Evolutionary conservation across 169 alveolate genomes (phyloP).

Genomic region (Cryptosporidium tyzzeri): DNA sequence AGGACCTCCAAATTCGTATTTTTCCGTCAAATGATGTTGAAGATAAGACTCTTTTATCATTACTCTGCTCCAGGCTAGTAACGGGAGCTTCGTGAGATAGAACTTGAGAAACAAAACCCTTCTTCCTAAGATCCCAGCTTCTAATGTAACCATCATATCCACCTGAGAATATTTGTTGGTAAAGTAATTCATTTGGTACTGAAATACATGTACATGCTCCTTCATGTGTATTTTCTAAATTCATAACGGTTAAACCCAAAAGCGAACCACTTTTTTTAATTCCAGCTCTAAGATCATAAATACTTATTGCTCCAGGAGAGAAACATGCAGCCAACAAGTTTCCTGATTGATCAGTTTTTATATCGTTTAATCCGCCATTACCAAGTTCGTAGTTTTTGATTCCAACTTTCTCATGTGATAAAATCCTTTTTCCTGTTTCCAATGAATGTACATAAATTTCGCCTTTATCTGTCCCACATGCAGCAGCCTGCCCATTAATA

Average conservation of each 20-base stretch:
- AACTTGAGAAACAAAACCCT: conserved; percentile 37
- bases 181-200: conserved; percentile 15
- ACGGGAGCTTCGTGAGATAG: conserved; percentile 44
- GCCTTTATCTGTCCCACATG: conserved; percentile 68
- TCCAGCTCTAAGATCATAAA: conserved; percentile 34
- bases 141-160: conserved; percentile 70
- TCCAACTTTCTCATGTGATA: conserved; percentile 17
- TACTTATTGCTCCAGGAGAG: conserved; percentile 29
- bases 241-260: neutral
- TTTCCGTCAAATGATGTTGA: conserved; percentile 66
- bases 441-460: conserved; percentile 19
- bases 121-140: conserved; percentile 61
- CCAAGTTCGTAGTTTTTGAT: neutral
- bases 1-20: conserved; percentile 45
- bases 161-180: conserved; percentile 22
- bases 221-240: conserved; percentile 28
- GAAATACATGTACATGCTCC: conserved; percentile 58
- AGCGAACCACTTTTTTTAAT: neutral
- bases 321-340: conserved; percentile 39
- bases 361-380: conserved; percentile 35
- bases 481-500: conserved; percentile 12
- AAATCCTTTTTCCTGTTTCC: conserved; percentile 57
- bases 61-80: conserved; percentile 14
- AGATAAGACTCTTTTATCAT: conserved; percentile 15
- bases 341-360: conserved; percentile 41